Base-by-base conservation (phyloP, 2,329 filamentous ascomycete genomes). In the Talaromyces sp. region DNA sequence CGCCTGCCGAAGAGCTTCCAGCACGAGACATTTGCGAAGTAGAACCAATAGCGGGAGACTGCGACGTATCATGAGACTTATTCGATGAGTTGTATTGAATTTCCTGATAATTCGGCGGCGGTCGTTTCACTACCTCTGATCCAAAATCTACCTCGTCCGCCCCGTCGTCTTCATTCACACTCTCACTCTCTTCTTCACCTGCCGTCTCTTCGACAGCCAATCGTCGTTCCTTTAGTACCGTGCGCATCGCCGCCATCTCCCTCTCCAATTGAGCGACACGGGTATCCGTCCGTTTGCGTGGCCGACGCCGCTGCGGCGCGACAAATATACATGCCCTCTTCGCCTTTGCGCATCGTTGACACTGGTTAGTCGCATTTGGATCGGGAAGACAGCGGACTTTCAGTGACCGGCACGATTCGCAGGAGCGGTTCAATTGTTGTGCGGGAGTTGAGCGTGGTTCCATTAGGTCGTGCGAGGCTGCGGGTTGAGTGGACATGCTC, bases 171-270 rank as follows among this genome's bases (percentile, higher is more conserved):
- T 69, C 69, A 8, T 61, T 67, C 10, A 72, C 73, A 56, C 73
- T 74, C 8, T 67, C 71, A 4, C 69, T 70, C 37, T 62, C 64
- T 37, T 73, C 70, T 39, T 74, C 73, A 22, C 65, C 68, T 22
- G 72, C 68, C 45, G 69, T 74, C 47, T 75, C 74, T 35, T 73
- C 69, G 16, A 66, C 67, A 2, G 67, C 69, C 10, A 76, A 67
- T 2, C 70, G 73, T 31, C 52, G 65, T 59, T 71, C 74, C 62
- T 76, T 76, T 22, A 77, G 69, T 19, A 75, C 68, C 13, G 74
- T 74, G 43, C 75, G 75, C 75, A 77, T 77, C 64, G 74, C 70
- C 10, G 74, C 73, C 75, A 77, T 77, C 63, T 77, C 75, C 60
- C 69, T 74, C 65, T 77, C 75, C 43, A 77, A 58, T 61, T 77